Percentiles rank a stretch among this genome's conserved stretches.
phyloP scores from a whole-genome alignment of 208 protist species.

The Leishmania lainsoni region DNA sequence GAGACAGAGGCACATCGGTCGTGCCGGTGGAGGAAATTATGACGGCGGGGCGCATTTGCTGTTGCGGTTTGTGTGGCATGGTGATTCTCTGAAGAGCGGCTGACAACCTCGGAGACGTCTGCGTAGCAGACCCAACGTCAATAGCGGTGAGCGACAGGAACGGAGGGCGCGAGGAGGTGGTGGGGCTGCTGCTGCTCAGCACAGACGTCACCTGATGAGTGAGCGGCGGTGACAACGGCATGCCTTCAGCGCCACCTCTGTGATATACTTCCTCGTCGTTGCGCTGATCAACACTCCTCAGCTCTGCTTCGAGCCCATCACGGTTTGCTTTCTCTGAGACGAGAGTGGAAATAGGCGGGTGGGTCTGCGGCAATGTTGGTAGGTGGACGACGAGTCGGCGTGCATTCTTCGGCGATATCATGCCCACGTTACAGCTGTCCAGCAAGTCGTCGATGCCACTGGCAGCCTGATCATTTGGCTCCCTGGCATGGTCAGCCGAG shows the following conservation, averaged over 20 bases:
- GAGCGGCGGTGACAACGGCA: background rate
- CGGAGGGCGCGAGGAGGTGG: constrained; percentile 7
- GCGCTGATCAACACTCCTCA: background rate
- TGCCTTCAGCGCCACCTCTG: background rate
- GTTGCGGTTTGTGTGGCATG: constrained; percentile 3
- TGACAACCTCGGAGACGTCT: constrained; percentile 1
- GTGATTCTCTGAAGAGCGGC: background rate
- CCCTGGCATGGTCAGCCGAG: background rate
- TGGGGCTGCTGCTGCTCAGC: background rate
- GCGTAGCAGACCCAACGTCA: background rate
- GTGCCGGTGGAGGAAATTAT: background rate
- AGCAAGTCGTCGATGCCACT: background rate
- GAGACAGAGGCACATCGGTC: background rate
- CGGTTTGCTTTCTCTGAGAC: background rate
- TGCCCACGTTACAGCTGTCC: constrained; percentile 12
- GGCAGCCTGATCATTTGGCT: background rate
- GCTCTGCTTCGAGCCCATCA: background rate
- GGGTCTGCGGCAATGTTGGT: background rate
- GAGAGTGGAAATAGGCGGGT: background rate
- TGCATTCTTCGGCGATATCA: constrained; percentile 15
- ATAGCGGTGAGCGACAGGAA: constrained; percentile 7
- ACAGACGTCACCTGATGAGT: background rate
- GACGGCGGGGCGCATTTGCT: constrained; percentile 2
- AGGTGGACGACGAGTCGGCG: constrained; percentile 1
- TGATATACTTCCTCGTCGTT: background rate